Base-by-base conservation (phyloP, 305 asterid genomes). In the Withania somnifera region DNA sequence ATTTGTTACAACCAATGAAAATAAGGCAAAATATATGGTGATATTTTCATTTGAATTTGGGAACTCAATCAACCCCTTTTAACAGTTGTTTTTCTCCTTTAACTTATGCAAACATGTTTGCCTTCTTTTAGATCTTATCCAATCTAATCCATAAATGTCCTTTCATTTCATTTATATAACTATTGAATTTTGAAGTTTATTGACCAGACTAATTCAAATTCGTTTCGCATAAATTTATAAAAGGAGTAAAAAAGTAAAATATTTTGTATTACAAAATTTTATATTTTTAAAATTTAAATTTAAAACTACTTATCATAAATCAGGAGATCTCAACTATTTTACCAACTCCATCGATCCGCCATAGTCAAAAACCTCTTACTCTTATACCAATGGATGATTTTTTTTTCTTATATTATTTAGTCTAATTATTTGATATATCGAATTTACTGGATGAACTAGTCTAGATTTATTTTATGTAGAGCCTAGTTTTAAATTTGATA, bases 41-140 rank as follows among this genome's bases (percentile, higher is more conserved):
- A 36, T 36, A n/a, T 36, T 36, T 36, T 36, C 40, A 4, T 7
- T 36, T 36, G 40, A 36, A 36, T 36, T 82, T 82, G 47, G 83
- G 64, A 85, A 82, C 45, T 75, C 73, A 24, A 82, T 58, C 78
- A 47, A 42, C 0, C 28, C 45, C 42, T 28, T 50, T 26, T 4
- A 14, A 1, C 11, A 9, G 60, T 50, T 75, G 19, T 11, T 14
- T 22, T 7, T 3, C 9, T 4, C n/a, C 45, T 17, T 24, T 38
- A 15, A 79, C 15, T 50, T 17, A n/a, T 80, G 66, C 45, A 57
- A 40, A 1, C 54, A 15, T 66, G 28, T 6, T 53, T 63, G 36
- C 77, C 82, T 24, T 77, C 68, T 63, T 69, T 50, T 30, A 38
- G 54, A 34, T 26, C 66, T 75, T 82, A 63, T 82, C 56, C 32